Evolutionary conservation across 768 basidiomycete genomes (phyloP), one percentile per base, ranked within the genome.

Genomic region (Paxillus ammoniavirescens): DNA sequence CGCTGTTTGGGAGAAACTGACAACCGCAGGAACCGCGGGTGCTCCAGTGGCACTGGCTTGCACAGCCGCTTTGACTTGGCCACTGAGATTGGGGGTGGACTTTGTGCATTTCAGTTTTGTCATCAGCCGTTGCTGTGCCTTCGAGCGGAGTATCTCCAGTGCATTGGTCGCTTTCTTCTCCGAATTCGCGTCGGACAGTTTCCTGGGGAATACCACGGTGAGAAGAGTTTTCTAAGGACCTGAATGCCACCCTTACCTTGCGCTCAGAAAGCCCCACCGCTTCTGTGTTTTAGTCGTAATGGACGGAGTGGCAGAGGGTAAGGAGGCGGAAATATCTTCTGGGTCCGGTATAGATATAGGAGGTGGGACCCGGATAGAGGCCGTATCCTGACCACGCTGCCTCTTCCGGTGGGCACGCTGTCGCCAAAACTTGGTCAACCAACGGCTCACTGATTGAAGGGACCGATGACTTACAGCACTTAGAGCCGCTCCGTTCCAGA

Each of bases 401-500:
- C 56, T 56, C 53, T 47, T 65, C 47, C 63, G 67, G 52, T 66
- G 56, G 14, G 61, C 58, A 40, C 58, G 64, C 67, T 70, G 55
- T 49, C n/a, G 12, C 14, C 7, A 10, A 38, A 15, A 5, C 2
- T 26, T 15, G 10, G 52, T 64, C 42, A 58, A 10, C 14, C 21
- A 38, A 8, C 23, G 6, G 37, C n/a, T 18, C 3, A 14, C 2
- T 17, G 8, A 7, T 21, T 5, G 12, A 18, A 42, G 9, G 23
- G 28, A 15, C 15, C 6, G 18, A 17, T 21, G 40, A 54, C 60
- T 46, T 21, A 63, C 69, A 10, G 64, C 61, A 37, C 59, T 57
- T 8, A 67, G 38, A 18, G 58, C 59, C 0, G 67, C 63, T 8
- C 45, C 67, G 10, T 69, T 66, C 67, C 67, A 69, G 23, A 62